A percentile compares a stretch with the other conserved stretches of the same genome.
These are phyloP conservation scores for Alternaria sp. DNA, from an alignment of 2,329 filamentous ascomycete genomes.

Conservation along the genomic window DNA sequence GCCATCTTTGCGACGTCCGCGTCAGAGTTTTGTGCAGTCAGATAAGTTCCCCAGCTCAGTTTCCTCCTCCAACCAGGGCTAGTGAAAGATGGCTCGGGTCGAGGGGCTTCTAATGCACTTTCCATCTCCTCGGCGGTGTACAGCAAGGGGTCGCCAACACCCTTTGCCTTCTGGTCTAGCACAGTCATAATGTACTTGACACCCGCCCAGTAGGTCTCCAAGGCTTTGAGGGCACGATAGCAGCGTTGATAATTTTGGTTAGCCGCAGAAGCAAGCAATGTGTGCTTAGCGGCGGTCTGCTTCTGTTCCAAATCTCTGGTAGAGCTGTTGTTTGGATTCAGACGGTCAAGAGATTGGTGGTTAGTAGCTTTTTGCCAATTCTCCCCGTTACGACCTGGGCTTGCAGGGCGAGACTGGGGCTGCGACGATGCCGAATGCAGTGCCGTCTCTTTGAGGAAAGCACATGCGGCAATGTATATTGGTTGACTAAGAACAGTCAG, in stretches of 20 bases:
- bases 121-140: slow-evolving; percentile 79
- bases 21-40: slow-evolving; percentile 42
- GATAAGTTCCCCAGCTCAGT: slow-evolving; percentile 53
- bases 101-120: slow-evolving; percentile 65
- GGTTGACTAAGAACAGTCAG: slow-evolving; percentile 67
- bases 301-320: slow-evolving; percentile 47
- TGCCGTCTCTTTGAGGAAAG: slow-evolving; percentile 83
- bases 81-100: slow-evolving; percentile 57
- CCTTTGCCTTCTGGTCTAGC: slow-evolving; percentile 85
- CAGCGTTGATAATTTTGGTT: slow-evolving; percentile 88
- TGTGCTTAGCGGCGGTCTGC: slow-evolving; percentile 66
- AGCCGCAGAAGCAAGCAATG: slow-evolving; percentile 78
- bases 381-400: slow-evolving; percentile 10
- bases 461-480: slow-evolving; percentile 89
- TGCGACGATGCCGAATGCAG: slow-evolving; percentile 70
- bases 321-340: slow-evolving; percentile 15
- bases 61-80: slow-evolving; percentile 60
- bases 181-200: slow-evolving; percentile 87
- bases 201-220: slow-evolving; percentile 87
- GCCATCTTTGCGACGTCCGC: slow-evolving; percentile 40
- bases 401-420: slow-evolving; percentile 66
- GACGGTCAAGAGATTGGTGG: slow-evolving; percentile 5
- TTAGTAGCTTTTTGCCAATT: neutral
- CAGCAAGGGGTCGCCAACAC: slow-evolving; percentile 76
- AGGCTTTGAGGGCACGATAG: slow-evolving; percentile 79